Base-by-base conservation (phyloP, 495 filamentous ascomycete species). In the Xylaria cubensis region DNA sequence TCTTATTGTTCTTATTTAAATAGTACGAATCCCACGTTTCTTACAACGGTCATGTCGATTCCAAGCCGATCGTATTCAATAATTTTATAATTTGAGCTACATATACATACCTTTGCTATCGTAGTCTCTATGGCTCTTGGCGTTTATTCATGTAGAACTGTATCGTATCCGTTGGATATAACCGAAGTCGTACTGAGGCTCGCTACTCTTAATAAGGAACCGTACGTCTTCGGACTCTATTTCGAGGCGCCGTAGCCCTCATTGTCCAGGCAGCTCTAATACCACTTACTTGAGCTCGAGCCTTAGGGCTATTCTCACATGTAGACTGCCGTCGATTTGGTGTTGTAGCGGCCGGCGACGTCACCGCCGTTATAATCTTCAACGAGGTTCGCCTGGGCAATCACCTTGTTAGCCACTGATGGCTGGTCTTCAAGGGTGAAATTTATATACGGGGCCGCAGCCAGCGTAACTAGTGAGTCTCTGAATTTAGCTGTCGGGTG, bases 191-290 rank as follows among this genome's bases (percentile, higher is more conserved):
- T 76, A 79, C 26, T 62, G 41, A 0, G 74, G 42, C 36, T 64
- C 61, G 12, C 62, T 63, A 44, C 71, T 70, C 70, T 70, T 75
- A 67, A 58, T 65, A 72, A 73, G 51, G 76, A 68, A 64, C 80
- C 71, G 71, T 74, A 73, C 51, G 41, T 61, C 24, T 71, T 78
- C n/a, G n/a, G n/a, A n/a, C n/a, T n/a, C n/a, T n/a, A n/a, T n/a
- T n/a, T n/a, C n/a, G n/a, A n/a, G n/a, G n/a, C n/a, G n/a, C n/a
- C n/a, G n/a, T n/a, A n/a, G n/a, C n/a, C n/a, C 83, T 85, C 75
- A 81, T 87, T 77, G 83, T 90, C 81, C 83, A 74, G 70, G 64
- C 77, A 78, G 24, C 76, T 50, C 69, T 79, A 74, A 59, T 74
- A 79, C 69, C 77, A 79, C 24, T 32, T 7, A 46, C 72, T 75